Base-by-base conservation (phyloP, 1,284 basidiomycete genomes). In the Stygiomarasmius scandens region DNA sequence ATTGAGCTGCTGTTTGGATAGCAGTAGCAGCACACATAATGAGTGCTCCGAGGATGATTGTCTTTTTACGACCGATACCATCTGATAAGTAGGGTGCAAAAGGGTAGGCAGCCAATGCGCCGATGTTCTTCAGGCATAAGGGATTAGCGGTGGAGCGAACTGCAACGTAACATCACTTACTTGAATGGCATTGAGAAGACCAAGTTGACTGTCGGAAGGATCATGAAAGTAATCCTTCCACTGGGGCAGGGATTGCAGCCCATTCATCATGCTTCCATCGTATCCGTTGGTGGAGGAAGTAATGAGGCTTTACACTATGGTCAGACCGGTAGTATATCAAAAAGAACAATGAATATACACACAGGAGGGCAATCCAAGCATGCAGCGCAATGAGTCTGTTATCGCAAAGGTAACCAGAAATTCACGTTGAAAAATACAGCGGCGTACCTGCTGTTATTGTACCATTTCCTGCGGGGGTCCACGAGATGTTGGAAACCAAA, bases 211-310 rank as follows among this genome's bases (percentile, higher is more conserved):
- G 32, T 81, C 79, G 8, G 73, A 71, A 1, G 89, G 89, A 47
- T 74, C 44, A 55, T 76, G 62, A 69, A 90, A 90, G 66, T 83
- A 85, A 10, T 61, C 54, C 49, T 77, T 70, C 88, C 89, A 91
- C 61, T 85, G 82, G 8, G 29, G 41, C 60, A 90, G 76, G 48
- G 81, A 82, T 67, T 90, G 89, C 47, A 91, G 76, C 67, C 86
- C 86, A 70, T 90, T 90, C 87, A 90, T 87, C 82, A 90, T 84
- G 70, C 80, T 84, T 59, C 86, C 87, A 69, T 91, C 89, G 69
- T 86, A 92, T 56, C 89, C 89, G 68, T 87, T 89, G 54, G 85
- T 89, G 10, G 87, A 88, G 12, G 88, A 88, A 11, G 88, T 89
- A 68, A 90, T 88, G 58, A 90, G 81, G 50, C 86, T 87, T 58